Evolutionary conservation across 805 yeast species (phyloP).

Genomic region (Hanseniaspora clermontiae): DNA sequence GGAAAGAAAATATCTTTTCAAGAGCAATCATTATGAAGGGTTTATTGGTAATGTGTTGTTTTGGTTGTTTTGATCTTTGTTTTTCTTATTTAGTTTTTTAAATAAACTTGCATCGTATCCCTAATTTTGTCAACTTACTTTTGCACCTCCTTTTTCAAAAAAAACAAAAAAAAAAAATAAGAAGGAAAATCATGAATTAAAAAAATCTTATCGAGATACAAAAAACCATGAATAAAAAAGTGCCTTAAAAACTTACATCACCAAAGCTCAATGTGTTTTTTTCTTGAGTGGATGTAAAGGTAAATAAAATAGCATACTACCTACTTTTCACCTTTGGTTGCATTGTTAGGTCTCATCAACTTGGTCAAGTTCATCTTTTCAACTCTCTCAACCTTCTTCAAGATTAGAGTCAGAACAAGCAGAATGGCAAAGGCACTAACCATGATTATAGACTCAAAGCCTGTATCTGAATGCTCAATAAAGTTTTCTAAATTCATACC

Average conservation of each 20-base stretch:
- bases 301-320: no score
- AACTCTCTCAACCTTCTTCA: constrained; percentile 47
- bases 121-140: no score
- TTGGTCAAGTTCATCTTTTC: constrained; percentile 47
- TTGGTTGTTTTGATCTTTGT: not conserved
- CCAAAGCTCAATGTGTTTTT: no score
- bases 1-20: constrained; percentile 47
- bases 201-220: not conserved
- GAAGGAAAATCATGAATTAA: not conserved
- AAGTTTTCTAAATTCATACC: constrained; percentile 95
- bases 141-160: not conserved
- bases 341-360: not conserved
- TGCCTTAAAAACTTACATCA: no score
- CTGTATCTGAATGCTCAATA: constrained; percentile 67
- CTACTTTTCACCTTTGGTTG: not conserved
- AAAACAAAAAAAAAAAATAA: no score
- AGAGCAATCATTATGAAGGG: not conserved
- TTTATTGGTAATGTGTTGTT: not conserved
- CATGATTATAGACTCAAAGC: constrained; percentile 42
- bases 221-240: no score
- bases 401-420: constrained; percentile 40
- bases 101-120: no score
- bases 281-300: no score
- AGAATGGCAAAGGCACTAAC: constrained; percentile 34
- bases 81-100: no score